Conservation (phyloP, 202 grass and related monocot genomes). For the Panicum virgatum region DNA sequence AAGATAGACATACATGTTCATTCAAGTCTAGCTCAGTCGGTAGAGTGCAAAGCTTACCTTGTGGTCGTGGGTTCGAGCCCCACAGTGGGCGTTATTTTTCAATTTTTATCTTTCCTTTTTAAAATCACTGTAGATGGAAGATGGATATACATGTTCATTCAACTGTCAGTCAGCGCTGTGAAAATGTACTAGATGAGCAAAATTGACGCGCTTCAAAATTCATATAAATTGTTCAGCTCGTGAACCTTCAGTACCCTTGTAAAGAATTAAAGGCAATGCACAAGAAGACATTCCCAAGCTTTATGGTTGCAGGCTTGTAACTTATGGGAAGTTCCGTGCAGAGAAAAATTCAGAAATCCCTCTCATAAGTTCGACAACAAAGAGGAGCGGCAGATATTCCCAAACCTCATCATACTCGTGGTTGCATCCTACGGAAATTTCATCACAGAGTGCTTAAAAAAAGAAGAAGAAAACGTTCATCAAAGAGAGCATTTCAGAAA, state of each 20-base stretch:
- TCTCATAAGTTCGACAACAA: neutral
- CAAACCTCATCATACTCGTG: neutral
- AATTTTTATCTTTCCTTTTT: too few relatives aligned
- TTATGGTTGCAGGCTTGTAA: neutral
- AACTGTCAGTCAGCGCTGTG: neutral
- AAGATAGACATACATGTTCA: too few relatives aligned
- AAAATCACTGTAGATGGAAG: too few relatives aligned
- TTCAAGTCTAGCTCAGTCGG: too few relatives aligned
- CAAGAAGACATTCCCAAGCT: neutral
- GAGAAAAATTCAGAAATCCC: neutral
- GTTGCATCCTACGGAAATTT: neutral
- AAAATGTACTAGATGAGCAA: too few relatives aligned
- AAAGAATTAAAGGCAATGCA: neutral
- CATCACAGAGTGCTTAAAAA: too few relatives aligned
- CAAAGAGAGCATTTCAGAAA: neutral
- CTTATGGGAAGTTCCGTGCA: neutral
- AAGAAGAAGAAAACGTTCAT: neutral
- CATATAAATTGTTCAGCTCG: neutral
- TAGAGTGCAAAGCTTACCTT: too few relatives aligned
- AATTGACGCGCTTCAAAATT: too few relatives aligned
- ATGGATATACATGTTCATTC: too few relatives aligned
- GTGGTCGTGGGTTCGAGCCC: constrained; percentile 82
- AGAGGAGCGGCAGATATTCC: neutral
- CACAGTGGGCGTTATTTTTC: constrained; percentile 71
- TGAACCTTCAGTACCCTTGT: neutral